Evolutionary conservation across 2,329 filamentous ascomycete genomes (phyloP).

Genomic region (Amauroascus verrucosus): DNA sequence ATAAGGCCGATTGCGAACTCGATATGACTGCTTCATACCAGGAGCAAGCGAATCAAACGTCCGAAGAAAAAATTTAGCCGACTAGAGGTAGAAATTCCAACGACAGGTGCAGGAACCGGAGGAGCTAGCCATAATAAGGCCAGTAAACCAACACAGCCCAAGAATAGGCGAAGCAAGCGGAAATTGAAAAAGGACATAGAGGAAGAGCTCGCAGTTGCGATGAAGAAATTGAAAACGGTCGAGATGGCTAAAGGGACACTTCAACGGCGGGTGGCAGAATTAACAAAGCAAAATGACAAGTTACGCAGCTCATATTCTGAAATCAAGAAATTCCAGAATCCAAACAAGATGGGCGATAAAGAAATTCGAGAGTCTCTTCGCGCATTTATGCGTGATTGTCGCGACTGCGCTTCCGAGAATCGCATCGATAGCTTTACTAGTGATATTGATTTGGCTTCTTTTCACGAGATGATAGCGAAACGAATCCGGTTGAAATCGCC

Average conservation of each 20-base stretch:
- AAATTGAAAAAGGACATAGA: no score
- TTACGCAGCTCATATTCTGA: background rate
- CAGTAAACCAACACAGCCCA: no score
- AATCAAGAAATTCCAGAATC: background rate
- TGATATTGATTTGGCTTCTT: no score
- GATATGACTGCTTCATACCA: no score
- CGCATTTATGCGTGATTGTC: background rate
- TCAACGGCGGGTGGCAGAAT: background rate
- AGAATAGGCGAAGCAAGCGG: no score
- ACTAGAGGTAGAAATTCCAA: no score
- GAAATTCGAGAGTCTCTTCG: background rate
- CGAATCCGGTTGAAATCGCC: background rate
- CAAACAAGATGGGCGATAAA: background rate
- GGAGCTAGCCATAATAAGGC: no score
- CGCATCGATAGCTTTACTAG: background rate
- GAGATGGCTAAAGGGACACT: background rate
- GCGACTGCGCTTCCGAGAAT: background rate
- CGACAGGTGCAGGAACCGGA: no score
- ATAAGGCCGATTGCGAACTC: no score
- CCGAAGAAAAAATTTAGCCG: no score
- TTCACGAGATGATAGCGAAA: background rate
- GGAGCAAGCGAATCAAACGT: no score
- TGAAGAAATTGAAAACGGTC: background rate
- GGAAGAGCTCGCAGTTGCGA: background rate
- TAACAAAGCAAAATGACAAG: background rate